Evolutionary conservation across 306 rosid species (phyloP), one percentile per base, ranked within the genome.

Genomic region (Acmispon strigosus): DNA sequence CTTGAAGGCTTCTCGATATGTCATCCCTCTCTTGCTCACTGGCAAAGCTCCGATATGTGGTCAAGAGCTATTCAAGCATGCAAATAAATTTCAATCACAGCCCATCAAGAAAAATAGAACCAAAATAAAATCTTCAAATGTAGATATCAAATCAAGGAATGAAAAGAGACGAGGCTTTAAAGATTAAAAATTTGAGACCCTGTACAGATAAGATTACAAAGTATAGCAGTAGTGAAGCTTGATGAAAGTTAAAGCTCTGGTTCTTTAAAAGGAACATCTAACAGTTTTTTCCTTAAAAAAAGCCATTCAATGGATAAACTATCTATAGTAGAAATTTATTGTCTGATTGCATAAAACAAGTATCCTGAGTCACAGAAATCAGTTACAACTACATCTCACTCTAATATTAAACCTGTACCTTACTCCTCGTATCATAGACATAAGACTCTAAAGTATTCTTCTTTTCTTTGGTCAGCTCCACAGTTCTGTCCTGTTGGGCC

Each of bases 361-460:
- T 56, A 53, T 32, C 62, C 62, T 42, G 51, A 71, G 66, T 69
- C 53, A 69, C 24, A 80, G 13, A 72, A 64, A 73, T n/a, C 27
- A 79, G 36, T 7, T 65, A 67, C 37, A 32, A 32, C 41, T 54
- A 42, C 34, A 14, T 62, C 57, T 49, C 41, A 18, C 57, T 66
- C 68, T 61, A 47, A 76, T 44, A 68, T 49, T 43, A 59, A 36
- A 73, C 43, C 72, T 17, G 63, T 86, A 95, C 99, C 97, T 95
- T 95, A 78, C 79, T 91, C 77, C 97, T 85, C 90, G 82, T 95
- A 17, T 95, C 97, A 81, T 95, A 95, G 59, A 95, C 97, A 39
- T 89, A 95, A 37, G 99, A 91, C 78, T 95, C 99, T 77, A 95
- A 79, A 15, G 82, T 90, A 58, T 95, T 95, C 87, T 95, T 95